phyloP scores from a whole-genome alignment of 2,329 filamentous ascomycete genomes.

The Calonectria pseudoreteaudii region DNA sequence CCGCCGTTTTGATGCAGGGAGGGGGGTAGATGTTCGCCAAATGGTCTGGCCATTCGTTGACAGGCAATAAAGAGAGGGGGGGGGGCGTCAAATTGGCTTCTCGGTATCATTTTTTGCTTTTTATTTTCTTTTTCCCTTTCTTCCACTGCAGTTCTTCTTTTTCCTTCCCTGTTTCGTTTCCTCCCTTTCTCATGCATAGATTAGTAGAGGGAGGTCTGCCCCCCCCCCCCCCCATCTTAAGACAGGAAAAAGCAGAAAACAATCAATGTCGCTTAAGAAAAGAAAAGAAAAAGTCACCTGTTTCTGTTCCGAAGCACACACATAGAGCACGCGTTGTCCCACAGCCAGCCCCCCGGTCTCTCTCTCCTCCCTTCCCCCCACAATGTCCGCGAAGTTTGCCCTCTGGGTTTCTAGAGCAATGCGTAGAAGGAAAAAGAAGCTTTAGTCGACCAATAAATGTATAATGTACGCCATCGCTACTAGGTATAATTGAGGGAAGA shows the following conservation, averaged over 20 bases:
- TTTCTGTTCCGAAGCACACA: neutral
- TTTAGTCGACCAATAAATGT: neutral
- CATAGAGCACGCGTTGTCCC: neutral
- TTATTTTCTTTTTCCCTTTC: neutral
- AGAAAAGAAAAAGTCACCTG: neutral
- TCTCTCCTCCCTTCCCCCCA: neutral
- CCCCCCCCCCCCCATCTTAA: neutral
- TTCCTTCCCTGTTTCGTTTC: neutral
- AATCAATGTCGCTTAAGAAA: neutral
- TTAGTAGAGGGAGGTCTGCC: neutral
- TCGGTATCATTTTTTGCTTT: neutral
- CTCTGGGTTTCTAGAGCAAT: neutral
- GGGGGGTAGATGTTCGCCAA: neutral
- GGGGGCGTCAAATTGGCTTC: neutral
- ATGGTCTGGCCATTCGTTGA: slow-evolving; percentile 4
- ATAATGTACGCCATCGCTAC: neutral
- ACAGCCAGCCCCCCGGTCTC: neutral
- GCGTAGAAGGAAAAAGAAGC: neutral
- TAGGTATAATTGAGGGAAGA: neutral
- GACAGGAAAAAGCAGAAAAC: neutral
- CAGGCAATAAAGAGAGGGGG: neutral
- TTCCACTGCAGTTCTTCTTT: neutral
- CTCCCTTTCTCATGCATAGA: neutral
- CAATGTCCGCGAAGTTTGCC: neutral
- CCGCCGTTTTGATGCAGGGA: slow-evolving; percentile 2